These are phyloP conservation scores for Omphalea diandra DNA, from an alignment of 441 rosid genomes.

Conservation along the genomic window DNA sequence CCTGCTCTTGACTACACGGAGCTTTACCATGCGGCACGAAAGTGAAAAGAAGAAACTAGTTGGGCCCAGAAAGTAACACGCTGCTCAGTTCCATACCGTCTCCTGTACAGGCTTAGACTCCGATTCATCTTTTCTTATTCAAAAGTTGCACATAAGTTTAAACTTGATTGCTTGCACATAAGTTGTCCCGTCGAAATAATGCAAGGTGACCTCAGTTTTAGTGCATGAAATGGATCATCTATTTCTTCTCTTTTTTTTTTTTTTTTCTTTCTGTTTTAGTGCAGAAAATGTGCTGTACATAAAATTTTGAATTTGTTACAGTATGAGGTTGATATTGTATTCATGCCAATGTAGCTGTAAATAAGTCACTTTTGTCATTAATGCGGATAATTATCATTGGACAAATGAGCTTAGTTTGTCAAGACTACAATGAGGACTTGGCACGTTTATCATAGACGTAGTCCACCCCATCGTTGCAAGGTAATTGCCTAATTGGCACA, in stretches of 20 bases:
- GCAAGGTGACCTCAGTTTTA: constrained; percentile 16
- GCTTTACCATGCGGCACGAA: constrained; percentile 87
- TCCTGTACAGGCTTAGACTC: constrained; percentile 36
- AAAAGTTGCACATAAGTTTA: too few species aligned
- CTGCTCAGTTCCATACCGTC: constrained; percentile 19
- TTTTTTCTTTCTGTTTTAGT: too few species aligned
- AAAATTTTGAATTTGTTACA: neutral
- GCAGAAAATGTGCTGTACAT: constrained; percentile 6
- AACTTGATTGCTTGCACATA: constrained; percentile 12
- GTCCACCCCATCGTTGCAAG: neutral
- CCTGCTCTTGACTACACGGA: constrained; percentile 97
- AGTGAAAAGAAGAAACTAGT: constrained; percentile 35
- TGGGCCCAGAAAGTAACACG: neutral
- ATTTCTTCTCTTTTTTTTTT: constrained; percentile 20
- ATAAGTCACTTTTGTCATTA: neutral
- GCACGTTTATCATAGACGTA: neutral
- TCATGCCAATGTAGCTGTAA: neutral
- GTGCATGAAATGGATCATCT: constrained; percentile 19
- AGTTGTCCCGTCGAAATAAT: constrained; percentile 8
- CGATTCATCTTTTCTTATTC: neutral
- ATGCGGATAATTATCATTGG: too few species aligned
- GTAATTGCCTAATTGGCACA: neutral
- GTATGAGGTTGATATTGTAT: neutral
- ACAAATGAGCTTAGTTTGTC: neutral
- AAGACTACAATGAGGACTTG: neutral